phyloP scores from a whole-genome alignment of 306 rosid genomes.

The Myrica gale region DNA sequence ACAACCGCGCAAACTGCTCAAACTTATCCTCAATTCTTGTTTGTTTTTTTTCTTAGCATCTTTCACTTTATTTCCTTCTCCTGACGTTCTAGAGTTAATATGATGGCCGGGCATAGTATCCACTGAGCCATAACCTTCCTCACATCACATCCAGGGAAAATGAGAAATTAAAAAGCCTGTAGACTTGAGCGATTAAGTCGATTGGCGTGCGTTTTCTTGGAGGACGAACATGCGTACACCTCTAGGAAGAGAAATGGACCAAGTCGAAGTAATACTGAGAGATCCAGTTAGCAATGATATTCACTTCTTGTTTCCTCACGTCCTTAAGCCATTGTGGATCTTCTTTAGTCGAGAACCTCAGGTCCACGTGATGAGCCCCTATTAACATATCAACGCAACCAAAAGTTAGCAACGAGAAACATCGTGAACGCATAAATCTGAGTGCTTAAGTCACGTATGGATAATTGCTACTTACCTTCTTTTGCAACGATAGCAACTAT shows the following conservation, averaged over 20 bases:
- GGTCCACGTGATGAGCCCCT: slow-evolving; percentile 95
- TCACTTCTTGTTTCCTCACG: slow-evolving; percentile 56
- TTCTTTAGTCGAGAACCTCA: slow-evolving; percentile 57
- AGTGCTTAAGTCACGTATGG: background rate
- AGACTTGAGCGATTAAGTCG: too few species aligned
- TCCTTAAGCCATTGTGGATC: slow-evolving; percentile 82
- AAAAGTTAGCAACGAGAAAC: background rate
- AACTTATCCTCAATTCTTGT: too few species aligned
- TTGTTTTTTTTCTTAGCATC: too few species aligned
- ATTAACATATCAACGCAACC: background rate
- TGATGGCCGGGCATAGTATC: too few species aligned
- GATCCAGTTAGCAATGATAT: slow-evolving; percentile 60
- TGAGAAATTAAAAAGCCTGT: too few species aligned
- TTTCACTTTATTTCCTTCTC: too few species aligned
- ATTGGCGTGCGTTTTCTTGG: too few species aligned
- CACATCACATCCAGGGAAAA: background rate
- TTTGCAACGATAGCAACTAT: slow-evolving; percentile 74
- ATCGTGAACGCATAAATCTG: background rate
- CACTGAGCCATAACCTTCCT: too few species aligned
- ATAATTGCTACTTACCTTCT: slow-evolving; percentile 41
- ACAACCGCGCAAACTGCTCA: too few species aligned
- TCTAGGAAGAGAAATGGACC: slow-evolving; percentile 22
- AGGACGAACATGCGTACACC: background rate
- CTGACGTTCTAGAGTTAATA: too few species aligned
- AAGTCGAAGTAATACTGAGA: slow-evolving; percentile 56